phyloP scores from a whole-genome alignment of 2,329 filamentous ascomycete species.

The Geosmithia putterillii region DNA sequence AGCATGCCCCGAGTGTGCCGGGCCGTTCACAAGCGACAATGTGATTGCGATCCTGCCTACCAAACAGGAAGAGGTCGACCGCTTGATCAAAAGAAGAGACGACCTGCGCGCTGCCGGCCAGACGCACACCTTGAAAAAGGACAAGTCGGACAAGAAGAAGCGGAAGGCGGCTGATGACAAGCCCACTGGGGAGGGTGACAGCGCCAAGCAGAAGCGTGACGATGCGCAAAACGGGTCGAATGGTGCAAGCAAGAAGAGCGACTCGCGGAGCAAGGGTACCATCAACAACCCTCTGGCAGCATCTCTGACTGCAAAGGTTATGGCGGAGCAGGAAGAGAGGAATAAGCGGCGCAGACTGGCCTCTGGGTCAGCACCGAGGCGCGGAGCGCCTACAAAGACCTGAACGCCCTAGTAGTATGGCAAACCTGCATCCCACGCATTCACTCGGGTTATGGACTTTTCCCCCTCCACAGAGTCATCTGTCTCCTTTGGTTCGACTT shows the following conservation, averaged over 20 bases:
- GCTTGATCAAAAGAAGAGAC: constrained; percentile 52
- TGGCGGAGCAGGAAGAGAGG: constrained; percentile 73
- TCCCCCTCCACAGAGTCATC: neutral
- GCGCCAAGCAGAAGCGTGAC: constrained; percentile 6
- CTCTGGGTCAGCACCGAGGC: constrained; percentile 6
- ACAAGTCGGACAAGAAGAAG: constrained; percentile 50
- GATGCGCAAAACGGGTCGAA: constrained; percentile 1
- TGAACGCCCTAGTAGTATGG: neutral
- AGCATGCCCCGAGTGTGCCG: constrained; percentile 60
- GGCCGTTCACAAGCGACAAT: constrained; percentile 59
- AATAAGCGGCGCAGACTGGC: constrained; percentile 67
- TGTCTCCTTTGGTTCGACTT: neutral
- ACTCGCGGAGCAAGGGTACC: constrained; percentile 31
- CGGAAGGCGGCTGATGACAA: constrained; percentile 36
- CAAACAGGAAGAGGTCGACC: constrained; percentile 56
- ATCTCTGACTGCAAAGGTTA: constrained; percentile 70
- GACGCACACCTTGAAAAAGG: constrained; percentile 82
- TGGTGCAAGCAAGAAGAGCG: constrained; percentile 6
- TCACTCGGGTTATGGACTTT: neutral
- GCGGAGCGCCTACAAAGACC: constrained; percentile 4
- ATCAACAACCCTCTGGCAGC: constrained; percentile 88
- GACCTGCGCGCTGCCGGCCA: constrained; percentile 61
- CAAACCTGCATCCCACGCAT: neutral
- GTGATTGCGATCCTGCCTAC: constrained; percentile 73
- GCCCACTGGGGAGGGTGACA: constrained; percentile 37